A percentile compares a stretch with the other conserved stretches of the same genome.
phyloP scores from a whole-genome alignment of 106 monocot species.

The Iris macrosiphon region DNA sequence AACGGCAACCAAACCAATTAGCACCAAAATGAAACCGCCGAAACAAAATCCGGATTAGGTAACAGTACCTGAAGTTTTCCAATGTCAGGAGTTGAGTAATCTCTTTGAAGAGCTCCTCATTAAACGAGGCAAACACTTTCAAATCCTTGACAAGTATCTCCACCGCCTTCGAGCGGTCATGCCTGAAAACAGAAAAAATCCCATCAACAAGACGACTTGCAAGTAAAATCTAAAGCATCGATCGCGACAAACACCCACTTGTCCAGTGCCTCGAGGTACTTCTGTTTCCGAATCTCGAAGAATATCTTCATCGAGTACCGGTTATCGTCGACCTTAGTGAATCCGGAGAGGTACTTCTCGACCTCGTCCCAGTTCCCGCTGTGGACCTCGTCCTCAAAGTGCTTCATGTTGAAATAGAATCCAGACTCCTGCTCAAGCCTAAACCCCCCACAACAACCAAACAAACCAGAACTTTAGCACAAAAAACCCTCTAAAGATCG shows the following conservation, averaged over 20 bases:
- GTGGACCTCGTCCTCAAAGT: constrained; percentile 47
- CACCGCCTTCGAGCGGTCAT: constrained; percentile 36
- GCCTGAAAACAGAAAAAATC: constrained; percentile 18
- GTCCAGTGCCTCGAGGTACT: constrained; percentile 47
- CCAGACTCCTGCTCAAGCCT: constrained; percentile 48
- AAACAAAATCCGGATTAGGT: not conserved
- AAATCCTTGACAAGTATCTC: constrained; percentile 49
- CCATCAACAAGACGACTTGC: no score
- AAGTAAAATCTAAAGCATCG: no score
- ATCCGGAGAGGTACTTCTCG: constrained; percentile 43
- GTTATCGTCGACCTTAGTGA: constrained; percentile 47
- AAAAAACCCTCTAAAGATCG: not conserved
- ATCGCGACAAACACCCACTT: constrained; percentile 12
- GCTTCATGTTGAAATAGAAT: constrained; percentile 47
- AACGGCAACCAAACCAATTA: not conserved
- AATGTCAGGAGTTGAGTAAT: constrained; percentile 42
- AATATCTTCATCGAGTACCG: constrained; percentile 55
- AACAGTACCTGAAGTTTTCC: constrained; percentile 55
- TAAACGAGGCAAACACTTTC: constrained; percentile 45
- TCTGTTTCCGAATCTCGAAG: constrained; percentile 49
- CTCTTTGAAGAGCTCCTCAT: constrained; percentile 48
- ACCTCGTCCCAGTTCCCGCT: constrained; percentile 53
- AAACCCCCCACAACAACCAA: not conserved
- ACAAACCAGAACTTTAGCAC: not conserved
- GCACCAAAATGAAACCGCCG: not conserved